phyloP scores from a whole-genome alignment of 306 rosid genomes.

The Trichosanthes cucumerina region DNA sequence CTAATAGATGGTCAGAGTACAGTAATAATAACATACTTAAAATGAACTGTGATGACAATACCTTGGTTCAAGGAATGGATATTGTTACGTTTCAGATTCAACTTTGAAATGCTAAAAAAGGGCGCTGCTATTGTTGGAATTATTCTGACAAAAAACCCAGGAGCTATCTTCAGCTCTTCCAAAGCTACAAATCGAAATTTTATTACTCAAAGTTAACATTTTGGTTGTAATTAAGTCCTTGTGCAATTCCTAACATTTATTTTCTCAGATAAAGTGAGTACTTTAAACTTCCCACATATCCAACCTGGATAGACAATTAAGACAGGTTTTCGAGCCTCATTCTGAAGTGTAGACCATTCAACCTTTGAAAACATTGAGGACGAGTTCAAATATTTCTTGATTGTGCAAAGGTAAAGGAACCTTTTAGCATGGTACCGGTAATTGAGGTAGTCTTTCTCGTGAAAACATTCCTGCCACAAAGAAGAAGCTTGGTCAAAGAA shows the following conservation, averaged over 20 bases:
- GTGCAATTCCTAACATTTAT: not conserved
- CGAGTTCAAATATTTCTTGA: slow-evolving; percentile 51
- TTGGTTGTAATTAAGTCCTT: not conserved
- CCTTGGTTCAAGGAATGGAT: slow-evolving; percentile 38
- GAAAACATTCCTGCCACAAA: slow-evolving; percentile 66
- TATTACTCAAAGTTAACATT: not conserved
- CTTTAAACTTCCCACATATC: slow-evolving; percentile 6
- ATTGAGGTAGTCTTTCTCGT: slow-evolving; percentile 88
- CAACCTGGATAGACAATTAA: slow-evolving; percentile 59
- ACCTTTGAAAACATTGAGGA: slow-evolving; percentile 49
- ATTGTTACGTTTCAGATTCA: not conserved
- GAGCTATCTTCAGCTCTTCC: not conserved
- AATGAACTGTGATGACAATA: slow-evolving; percentile 14
- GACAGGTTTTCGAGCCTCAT: slow-evolving; percentile 36
- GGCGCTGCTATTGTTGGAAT: not conserved
- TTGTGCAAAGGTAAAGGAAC: slow-evolving; percentile 68
- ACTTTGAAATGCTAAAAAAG: not conserved
- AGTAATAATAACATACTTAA: not conserved
- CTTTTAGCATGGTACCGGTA: slow-evolving; percentile 79
- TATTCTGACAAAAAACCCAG: slow-evolving; percentile 6
- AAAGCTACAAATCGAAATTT: slow-evolving; percentile 3
- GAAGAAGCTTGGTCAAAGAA: not conserved
- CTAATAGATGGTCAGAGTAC: not conserved
- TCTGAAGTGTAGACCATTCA: slow-evolving; percentile 78
- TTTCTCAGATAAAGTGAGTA: not conserved